Percentiles rank a stretch among this genome's conserved stretches.
phyloP scores from a whole-genome alignment of 2,329 filamentous ascomycete species.

The Colletotrichum limetticola region DNA sequence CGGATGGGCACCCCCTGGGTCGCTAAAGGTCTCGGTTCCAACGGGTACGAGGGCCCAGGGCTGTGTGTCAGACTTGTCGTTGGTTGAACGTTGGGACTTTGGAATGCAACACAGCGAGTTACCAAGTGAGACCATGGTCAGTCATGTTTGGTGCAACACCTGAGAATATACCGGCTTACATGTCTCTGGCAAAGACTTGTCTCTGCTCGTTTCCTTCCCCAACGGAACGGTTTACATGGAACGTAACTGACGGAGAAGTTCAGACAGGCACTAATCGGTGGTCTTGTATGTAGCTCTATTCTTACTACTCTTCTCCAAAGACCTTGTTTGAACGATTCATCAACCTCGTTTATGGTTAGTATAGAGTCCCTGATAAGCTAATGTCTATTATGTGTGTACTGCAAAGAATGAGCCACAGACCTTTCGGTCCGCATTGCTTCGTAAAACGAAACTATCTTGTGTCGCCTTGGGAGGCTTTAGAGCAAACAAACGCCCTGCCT shows the following conservation, averaged over 20 bases:
- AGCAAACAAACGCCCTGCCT: not conserved
- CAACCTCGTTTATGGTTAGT: not conserved
- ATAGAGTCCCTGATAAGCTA: not conserved
- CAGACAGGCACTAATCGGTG: not conserved
- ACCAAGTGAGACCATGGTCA: not conserved
- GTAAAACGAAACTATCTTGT: not conserved
- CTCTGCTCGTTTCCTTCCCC: not conserved
- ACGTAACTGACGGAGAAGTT: not conserved
- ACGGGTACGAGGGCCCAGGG: not conserved
- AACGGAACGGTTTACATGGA: not conserved
- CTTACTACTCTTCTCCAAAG: not conserved
- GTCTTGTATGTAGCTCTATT: not conserved
- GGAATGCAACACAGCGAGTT: not conserved
- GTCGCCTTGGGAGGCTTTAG: not conserved
- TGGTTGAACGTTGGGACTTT: not conserved
- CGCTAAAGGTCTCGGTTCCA: not conserved
- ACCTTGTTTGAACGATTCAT: not conserved
- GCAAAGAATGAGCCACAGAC: too few relatives aligned
- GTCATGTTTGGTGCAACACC: not conserved
- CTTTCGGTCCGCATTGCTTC: not conserved
- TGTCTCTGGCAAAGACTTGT: not conserved
- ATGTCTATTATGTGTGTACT: not conserved
- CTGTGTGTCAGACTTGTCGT: not conserved
- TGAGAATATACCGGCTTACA: not conserved
- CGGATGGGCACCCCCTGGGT: conserved; percentile 4